Conservation (phyloP, 106 monocot genomes). For the Phalaenopsis equestris region DNA sequence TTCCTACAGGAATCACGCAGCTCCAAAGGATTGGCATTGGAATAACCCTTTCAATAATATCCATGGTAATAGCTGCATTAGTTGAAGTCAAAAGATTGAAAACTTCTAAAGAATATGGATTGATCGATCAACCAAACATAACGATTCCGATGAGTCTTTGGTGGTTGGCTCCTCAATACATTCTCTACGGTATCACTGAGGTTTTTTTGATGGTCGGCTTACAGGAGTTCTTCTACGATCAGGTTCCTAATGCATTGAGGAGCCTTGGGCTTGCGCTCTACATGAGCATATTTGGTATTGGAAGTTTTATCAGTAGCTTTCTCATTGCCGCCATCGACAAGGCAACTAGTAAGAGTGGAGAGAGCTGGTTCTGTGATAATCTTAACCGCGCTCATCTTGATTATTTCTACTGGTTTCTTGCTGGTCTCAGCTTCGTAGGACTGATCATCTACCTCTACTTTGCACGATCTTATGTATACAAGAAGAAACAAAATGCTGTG, state of each 20-base stretch:
- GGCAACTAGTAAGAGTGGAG: constrained; percentile 18
- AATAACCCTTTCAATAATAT: background rate
- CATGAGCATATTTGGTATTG: constrained; percentile 40
- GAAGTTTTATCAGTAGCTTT: constrained; percentile 40
- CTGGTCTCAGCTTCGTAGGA: constrained; percentile 26
- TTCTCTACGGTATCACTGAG: constrained; percentile 32
- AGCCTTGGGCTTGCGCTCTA: constrained; percentile 51
- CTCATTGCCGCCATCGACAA: constrained; percentile 29
- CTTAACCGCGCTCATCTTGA: constrained; percentile 49
- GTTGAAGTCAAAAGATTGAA: background rate
- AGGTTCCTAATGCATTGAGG: constrained; percentile 40
- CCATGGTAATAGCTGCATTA: background rate
- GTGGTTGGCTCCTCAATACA: constrained; percentile 55
- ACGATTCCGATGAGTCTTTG: constrained; percentile 46
- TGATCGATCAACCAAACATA: constrained; percentile 31
- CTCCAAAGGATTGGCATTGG: constrained; percentile 5
- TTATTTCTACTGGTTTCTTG: constrained; percentile 59
- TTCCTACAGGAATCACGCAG: background rate
- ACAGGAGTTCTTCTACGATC: constrained; percentile 58
- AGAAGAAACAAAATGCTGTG: constrained; percentile 7
- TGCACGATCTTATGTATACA: constrained; percentile 29
- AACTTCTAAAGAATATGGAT: background rate
- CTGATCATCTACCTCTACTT: constrained; percentile 22
- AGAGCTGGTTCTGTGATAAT: constrained; percentile 53
- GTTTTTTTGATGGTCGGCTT: constrained; percentile 42